Base-by-base conservation (phyloP, 1,284 basidiomycete genomes). In the Sporisorium reilianum region DNA sequence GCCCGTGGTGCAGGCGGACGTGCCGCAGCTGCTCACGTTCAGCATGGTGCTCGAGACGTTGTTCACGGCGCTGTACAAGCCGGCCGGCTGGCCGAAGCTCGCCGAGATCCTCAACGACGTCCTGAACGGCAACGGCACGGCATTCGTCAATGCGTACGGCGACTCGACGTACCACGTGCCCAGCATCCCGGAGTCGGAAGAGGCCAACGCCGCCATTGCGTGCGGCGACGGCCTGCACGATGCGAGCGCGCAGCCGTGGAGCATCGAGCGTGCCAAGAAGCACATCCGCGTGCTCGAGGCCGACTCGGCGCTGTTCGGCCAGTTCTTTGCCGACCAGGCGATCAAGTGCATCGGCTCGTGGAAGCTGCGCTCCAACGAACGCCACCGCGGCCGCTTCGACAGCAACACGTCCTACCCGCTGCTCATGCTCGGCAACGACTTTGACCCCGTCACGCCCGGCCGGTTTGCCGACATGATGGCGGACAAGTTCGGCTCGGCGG, bases 391-490 rank as follows among this genome's bases (percentile, higher is more conserved):
- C 46, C 30, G 68, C 28, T 79, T 76, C 32, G 57, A 64, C 45
- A 65, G 49, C 71, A 65, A 60, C 42, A 74, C 77, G 12, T 63
- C 75, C 10, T 73, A 57, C 50, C 77, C 77, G 12, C 32, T 79
- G 25, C 71, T 79, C 26, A 53, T 46, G 18, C 66, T 76, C n/a
- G 71, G 75, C 40, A 79, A 79, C 58, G 70, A 77, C 40, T 77
- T 58, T 38, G 77, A 79, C 36, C 77, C 77, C n/a, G 77, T 77
- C 34, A 79, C 77, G 11, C 75, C 77, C 10, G 61, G 58, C 26
- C 49, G 58, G 20, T 67, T 63, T 32, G 77, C 77, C 30, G 64
- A 71, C 18, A 59, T 52, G 60, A 77, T 77, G 71, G 75, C 75
- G 1, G 26, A 57, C 63, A 51, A 22, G 16, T 79, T 79, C 28